These are phyloP conservation scores for Poa pratensis DNA, from an alignment of 176 grass and related monocot species.

Conservation along the genomic window DNA sequence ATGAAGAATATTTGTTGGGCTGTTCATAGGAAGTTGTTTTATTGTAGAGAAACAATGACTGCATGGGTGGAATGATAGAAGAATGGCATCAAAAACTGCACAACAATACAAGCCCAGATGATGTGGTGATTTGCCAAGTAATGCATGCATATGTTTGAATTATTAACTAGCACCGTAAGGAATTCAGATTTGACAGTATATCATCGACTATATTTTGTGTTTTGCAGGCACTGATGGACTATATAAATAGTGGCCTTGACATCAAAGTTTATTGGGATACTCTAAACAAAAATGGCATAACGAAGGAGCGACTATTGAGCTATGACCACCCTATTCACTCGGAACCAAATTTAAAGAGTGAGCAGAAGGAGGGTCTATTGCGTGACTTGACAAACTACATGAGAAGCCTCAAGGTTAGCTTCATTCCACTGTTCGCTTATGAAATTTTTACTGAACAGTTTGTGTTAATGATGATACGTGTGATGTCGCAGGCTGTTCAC, in stretches of 20 bases:
- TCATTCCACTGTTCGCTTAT: background rate
- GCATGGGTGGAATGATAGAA: conserved; percentile 97
- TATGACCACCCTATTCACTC: conserved; percentile 94
- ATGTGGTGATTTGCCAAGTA: conserved; percentile 96
- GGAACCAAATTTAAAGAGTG: conserved; percentile 75
- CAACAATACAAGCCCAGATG: conserved; percentile 98
- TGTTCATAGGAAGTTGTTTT: background rate
- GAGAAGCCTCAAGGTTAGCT: conserved; percentile 78
- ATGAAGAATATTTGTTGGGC: background rate
- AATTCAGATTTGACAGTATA: conserved; percentile 23
- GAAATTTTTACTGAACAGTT: background rate
- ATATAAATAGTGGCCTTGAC: conserved; percentile 82
- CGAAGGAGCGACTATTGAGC: conserved; percentile 66
- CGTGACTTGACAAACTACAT: conserved; percentile 79
- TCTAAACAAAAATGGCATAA: conserved; percentile 84
- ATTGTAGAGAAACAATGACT: conserved; percentile 87
- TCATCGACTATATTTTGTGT: conserved; percentile 26
- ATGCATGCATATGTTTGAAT: conserved; percentile 30
- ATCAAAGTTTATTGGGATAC: conserved; percentile 86
- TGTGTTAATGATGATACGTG: background rate
- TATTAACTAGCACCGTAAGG: conserved; percentile 13
- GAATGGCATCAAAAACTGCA: conserved; percentile 99
- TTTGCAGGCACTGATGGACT: conserved; percentile 84
- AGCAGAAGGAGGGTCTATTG: conserved; percentile 83
- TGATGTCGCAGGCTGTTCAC: conserved; percentile 76